phyloP scores from a whole-genome alignment of 2,329 filamentous ascomycete genomes.

The Tetracladium maxilliforme region DNA sequence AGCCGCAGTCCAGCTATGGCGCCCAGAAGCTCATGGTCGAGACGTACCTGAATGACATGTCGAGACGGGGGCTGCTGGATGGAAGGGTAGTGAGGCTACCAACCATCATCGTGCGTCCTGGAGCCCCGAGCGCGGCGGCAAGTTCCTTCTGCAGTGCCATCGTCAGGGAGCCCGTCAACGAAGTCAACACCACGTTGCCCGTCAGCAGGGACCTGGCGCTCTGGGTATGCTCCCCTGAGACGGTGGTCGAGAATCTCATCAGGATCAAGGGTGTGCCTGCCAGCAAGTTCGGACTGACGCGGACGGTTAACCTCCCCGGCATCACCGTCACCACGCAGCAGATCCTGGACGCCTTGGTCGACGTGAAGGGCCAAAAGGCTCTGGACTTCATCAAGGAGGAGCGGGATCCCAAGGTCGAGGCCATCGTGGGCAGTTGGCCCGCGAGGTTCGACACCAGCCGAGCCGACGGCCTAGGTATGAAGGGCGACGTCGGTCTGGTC shows the following conservation, averaged over 20 bases:
- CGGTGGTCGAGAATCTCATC: slow-evolving; percentile 28
- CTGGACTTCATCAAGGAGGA: slow-evolving; percentile 28
- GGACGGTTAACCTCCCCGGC: slow-evolving; percentile 35
- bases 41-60: slow-evolving; percentile 47
- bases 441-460: slow-evolving; percentile 30
- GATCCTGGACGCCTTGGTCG: slow-evolving; percentile 32
- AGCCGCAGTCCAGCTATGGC: slow-evolving; percentile 47
- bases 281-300: slow-evolving; percentile 21
- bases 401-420: slow-evolving; percentile 27
- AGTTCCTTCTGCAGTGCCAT: slow-evolving; percentile 49
- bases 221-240: slow-evolving; percentile 31
- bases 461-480: slow-evolving; percentile 36
- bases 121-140: slow-evolving; percentile 43
- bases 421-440: slow-evolving; percentile 39
- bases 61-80: slow-evolving; percentile 40
- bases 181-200: neutral
- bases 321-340: slow-evolving; percentile 34
- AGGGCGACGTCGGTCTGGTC: no score
- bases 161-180: slow-evolving; percentile 41
- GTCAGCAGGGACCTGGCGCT: slow-evolving; percentile 20
- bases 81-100: slow-evolving; percentile 44
- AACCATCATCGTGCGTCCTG: slow-evolving; percentile 45
- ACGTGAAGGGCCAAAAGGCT: slow-evolving; percentile 29
- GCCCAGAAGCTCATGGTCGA: slow-evolving; percentile 49
- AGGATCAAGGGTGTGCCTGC: slow-evolving; percentile 22